Base-by-base conservation (phyloP, 73 alveolate species). In the Stentor coeruleus region DNA sequence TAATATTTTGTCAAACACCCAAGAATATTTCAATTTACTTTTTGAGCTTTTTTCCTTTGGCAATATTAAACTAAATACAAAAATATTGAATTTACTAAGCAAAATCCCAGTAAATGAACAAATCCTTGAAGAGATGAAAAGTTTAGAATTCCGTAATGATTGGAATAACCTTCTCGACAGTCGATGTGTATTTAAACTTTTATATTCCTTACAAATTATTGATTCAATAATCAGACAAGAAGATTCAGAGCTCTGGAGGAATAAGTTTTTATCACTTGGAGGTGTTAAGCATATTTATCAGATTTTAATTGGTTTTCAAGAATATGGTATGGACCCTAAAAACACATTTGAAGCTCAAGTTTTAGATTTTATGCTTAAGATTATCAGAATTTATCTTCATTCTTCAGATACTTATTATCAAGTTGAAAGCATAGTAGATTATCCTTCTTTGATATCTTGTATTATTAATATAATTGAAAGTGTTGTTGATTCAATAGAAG, bases 101-200 rank as follows among this genome's bases (percentile, higher is more conserved):
- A 75, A 75, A 38, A 38, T 75, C 72, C 66, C 83, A 39, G 72
- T 75, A 75, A 75, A 75, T 38, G 35, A n/a, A 38, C 35, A 39
- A 38, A 37, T 38, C 35, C 33, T 26, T 39, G 83, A 75, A 40
- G 59, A 28, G 35, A 75, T 75, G 15, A 40, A 75, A 38, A 39
- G 33, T 1, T 3, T 75, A 33, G 66, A 49, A 11, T 28, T 28
- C n/a, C 49, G n/a, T 40, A 35, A 14, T 33, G 66, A 75, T 66
- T 75, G 83, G 83, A 38, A 75, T n/a, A 14, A 20, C 0, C 58
- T 75, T 20, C 38, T 75, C 0, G 83, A 75, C 72, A 37, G 28
- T 1, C 6, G 77, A 37, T 39, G 72, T 38, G 33, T n/a, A 37
- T 75, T 26, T 75, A 37, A 40, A 28, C 83, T 75, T 39, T n/a